phyloP scores from a whole-genome alignment of 1,284 basidiomycete genomes.

The Microbotryum scabiosae region DNA sequence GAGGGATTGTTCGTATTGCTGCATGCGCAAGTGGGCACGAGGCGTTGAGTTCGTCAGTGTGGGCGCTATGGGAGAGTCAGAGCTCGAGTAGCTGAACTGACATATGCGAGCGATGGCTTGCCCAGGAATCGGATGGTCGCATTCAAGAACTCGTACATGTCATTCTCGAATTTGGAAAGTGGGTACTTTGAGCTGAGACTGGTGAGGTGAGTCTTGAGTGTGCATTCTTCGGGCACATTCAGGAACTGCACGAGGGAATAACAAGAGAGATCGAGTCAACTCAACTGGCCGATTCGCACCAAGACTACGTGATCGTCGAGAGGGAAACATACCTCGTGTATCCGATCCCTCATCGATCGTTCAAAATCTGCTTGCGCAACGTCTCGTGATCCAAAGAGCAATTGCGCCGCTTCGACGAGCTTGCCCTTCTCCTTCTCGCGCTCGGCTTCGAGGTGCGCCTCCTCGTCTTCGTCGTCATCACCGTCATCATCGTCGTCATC shows the following conservation, averaged over 20 bases:
- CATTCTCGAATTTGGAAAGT: conserved; percentile 23
- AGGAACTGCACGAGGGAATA: conserved; percentile 15
- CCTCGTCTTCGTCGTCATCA: conserved; percentile 10
- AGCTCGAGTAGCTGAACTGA: background rate
- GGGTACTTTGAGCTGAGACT: conserved; percentile 24
- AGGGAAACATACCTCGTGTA: conserved; percentile 27
- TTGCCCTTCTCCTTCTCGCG: conserved; percentile 1
- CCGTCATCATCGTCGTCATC: conserved; percentile 7
- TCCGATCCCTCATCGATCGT: conserved; percentile 28
- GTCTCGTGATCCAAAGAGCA: conserved; percentile 25
- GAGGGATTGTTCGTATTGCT: too few relatives aligned
- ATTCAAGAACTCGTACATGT: conserved; percentile 27
- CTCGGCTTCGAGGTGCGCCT: background rate
- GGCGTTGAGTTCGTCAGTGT: too few relatives aligned
- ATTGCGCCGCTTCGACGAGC: conserved; percentile 20
- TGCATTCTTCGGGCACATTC: conserved; percentile 17
- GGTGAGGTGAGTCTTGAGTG: conserved; percentile 17
- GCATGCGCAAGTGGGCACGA: too few relatives aligned
- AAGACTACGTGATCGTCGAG: background rate
- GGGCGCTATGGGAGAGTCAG: too few relatives aligned
- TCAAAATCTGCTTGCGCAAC: conserved; percentile 32
- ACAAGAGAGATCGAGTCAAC: background rate
- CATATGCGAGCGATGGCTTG: conserved; percentile 22
- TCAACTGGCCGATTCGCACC: background rate
- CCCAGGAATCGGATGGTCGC: conserved; percentile 14